phyloP scores from a whole-genome alignment of 2,329 filamentous ascomycete species.

The Colletotrichum cuscutae region DNA sequence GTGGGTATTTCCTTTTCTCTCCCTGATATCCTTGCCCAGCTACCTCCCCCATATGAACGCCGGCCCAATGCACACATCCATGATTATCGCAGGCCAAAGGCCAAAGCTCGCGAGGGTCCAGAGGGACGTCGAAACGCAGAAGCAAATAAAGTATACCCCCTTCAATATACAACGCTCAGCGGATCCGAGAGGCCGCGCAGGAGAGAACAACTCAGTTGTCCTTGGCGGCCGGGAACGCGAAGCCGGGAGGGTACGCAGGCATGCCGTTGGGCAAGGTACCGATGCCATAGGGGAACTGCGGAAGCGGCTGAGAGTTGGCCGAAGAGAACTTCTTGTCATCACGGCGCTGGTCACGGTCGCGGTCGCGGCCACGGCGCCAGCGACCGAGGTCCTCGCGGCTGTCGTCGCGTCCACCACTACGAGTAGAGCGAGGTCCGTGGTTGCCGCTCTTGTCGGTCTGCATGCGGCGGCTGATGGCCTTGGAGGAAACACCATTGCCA shows the following conservation, averaged over 20 bases:
- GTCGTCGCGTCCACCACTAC: constrained; percentile 51
- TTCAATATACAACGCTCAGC: constrained; percentile 8
- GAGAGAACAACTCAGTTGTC: not conserved
- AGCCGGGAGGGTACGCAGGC: constrained; percentile 53
- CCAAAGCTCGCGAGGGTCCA: not conserved
- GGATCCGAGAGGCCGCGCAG: not conserved
- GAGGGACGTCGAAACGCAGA: constrained; percentile 24
- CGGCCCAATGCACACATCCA: constrained; percentile 19
- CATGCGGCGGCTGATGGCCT: constrained; percentile 79
- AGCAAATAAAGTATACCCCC: not conserved
- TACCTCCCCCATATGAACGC: constrained; percentile 13
- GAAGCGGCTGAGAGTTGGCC: constrained; percentile 37
- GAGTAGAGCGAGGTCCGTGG: constrained; percentile 73
- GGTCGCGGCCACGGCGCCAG: constrained; percentile 43
- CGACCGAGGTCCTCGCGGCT: constrained; percentile 41
- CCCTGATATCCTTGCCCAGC: not conserved
- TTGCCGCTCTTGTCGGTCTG: constrained; percentile 74
- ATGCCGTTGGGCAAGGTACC: constrained; percentile 53
- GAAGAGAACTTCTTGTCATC: constrained; percentile 40
- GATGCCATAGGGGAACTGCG: constrained; percentile 52
- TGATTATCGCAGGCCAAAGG: constrained; percentile 14
- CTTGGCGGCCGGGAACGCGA: constrained; percentile 50
- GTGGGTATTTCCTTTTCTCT: constrained; percentile 26
- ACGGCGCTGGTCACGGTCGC: constrained; percentile 40
- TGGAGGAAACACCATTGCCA: constrained; percentile 94